Evolutionary conservation across 352 stramenopile species (phyloP), one percentile per base, ranked within the genome.

Genomic region (Pythium pyrilobum): DNA sequence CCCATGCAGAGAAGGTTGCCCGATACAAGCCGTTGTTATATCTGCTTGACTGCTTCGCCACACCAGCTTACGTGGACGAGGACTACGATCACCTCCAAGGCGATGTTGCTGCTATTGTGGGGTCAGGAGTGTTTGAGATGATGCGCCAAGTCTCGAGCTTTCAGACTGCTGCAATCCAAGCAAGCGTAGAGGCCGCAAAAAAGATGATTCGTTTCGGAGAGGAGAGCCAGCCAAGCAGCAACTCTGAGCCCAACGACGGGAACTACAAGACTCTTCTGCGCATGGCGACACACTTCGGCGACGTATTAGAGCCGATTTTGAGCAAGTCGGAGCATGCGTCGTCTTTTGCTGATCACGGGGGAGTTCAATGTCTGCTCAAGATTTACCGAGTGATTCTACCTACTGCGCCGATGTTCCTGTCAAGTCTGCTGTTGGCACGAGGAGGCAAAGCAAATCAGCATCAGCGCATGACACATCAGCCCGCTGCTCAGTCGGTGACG

Each of bases 271-370:
- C 72, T 36, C 62, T 93, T 21, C 59, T 83, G 27, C 72, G 67
- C 23, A 92, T 92, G 74, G 69, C 60, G 23, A 81, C 67, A 9
- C 69, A 98, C 48, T 72, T 98, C 15, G 72, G 80, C 18, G 94
- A 98, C 72, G 48, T 98, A 12, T 64, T 98, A 10, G 95, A 99
- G 61, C 87, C 97, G 31, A 84, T 98, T 45, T 49, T 99, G 23
- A 91, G 96, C 48, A 97, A 96, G 41, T 86, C 95, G 7, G 96
- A 98, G 57, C 81, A 98, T 42, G 85, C 92, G 0, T 77, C 76
- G 11, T 75, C 81, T 29, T 99, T 98, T 80, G 76, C 95, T 0
- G 74, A 95, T 32, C 72, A 83, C 20, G 93, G 92, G 32, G 96
- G 96, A 4, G 77, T 98, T 33, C 70, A 91, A 43, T 64, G 81